Evolutionary conservation across 345 rosid genomes (phyloP), one percentile per base, ranked within the genome.

Genomic region (Corymbia maculata): DNA sequence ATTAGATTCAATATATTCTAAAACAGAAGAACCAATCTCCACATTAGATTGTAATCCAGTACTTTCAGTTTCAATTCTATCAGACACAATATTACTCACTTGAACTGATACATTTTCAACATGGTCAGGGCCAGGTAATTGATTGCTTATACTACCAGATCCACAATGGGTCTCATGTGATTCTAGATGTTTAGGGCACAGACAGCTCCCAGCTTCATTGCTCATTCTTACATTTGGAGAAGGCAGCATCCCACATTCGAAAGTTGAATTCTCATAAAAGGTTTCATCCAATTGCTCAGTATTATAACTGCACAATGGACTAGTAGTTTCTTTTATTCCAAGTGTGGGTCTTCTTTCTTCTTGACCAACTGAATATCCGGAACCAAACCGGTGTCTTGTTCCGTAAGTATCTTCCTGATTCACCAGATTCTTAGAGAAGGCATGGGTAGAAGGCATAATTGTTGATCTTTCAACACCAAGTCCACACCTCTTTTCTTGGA

Each of bases 71-170:
- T 75, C 84, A 42, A 75, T 44, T 75, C 45, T 75, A 75, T 36
- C 84, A 75, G 84, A 75, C 28, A 42, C 59, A n/a, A 66, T 50
- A 55, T 79, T 86, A 85, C 82, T 42, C 53, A 36, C 66, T 86
- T 70, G 87, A 64, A 86, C 90, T n/a, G 86, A 50, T 88, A 88
- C 84, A 75, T 75, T 88, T 85, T 90, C 92, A 86, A 86, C 85
- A 79, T 87, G 89, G 52, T 80, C 88, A 87, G 75, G 85, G 70
- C 85, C 75, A n/a, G 88, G 85, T 85, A 55, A 53, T 30, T 85
- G 87, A 52, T 85, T 85, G 22, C 64, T 52, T 51, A 85, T 22
- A 52, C n/a, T 19, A 57, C 44, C 64, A 21, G 87, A 52, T 85
- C 87, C 87, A 85, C 17, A 30, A 75, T 75, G 13, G 47, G 66